phyloP scores from a whole-genome alignment of 129 eudicot genomes.

The Tagetes erecta region DNA sequence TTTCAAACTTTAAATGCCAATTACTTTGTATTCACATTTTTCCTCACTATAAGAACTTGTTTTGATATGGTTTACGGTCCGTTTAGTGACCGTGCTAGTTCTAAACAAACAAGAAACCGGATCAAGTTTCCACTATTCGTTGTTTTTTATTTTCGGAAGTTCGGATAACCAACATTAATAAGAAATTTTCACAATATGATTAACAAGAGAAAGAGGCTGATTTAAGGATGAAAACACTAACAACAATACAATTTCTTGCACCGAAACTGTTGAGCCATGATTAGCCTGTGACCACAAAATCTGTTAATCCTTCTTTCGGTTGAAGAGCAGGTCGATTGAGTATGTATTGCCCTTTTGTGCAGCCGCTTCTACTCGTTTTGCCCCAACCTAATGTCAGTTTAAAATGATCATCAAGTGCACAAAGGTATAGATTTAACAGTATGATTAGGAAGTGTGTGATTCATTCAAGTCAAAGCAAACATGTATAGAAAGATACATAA shows the following conservation, averaged over 20 bases:
- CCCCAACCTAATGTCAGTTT: conserved; percentile 59
- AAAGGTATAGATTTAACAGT: too few species aligned
- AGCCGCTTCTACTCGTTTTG: conserved; percentile 73
- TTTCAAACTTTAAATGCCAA: background rate
- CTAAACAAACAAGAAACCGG: background rate
- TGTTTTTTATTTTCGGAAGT: background rate
- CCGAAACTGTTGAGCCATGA: background rate
- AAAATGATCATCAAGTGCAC: background rate
- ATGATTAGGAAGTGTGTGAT: too few species aligned
- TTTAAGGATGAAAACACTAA: background rate
- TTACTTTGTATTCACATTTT: background rate
- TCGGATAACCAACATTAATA: background rate
- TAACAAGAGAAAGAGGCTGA: background rate
- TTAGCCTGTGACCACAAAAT: background rate
- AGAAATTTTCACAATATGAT: background rate
- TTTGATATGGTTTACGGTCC: background rate
- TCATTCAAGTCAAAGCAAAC: too few species aligned
- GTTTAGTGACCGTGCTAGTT: background rate
- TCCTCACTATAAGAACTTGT: background rate
- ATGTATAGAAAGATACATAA: too few species aligned
- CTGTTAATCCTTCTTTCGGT: conserved; percentile 54
- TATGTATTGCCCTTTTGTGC: conserved; percentile 84
- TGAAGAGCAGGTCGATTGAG: conserved; percentile 73
- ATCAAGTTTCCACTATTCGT: background rate
- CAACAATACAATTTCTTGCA: background rate